A percentile compares a stretch with the other conserved stretches of the same genome.
Evolutionary conservation across 164 flowering plant species (phyloP).

Genomic region (Liriodendron chinense): DNA sequence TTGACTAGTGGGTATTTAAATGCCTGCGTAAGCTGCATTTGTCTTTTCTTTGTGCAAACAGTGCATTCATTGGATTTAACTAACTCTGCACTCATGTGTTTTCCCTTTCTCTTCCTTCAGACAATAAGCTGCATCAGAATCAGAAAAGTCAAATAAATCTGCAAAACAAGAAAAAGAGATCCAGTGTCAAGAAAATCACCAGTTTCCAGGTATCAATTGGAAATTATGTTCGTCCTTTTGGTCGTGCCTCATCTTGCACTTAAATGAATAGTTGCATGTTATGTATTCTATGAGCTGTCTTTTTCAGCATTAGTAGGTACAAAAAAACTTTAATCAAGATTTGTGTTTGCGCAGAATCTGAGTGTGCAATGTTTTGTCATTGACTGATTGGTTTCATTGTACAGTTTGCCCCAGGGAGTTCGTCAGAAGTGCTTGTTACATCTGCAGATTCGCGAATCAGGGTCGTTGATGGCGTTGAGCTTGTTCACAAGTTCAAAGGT

Average conservation of each 20-base stretch:
- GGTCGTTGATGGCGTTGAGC: conserved; percentile 77
- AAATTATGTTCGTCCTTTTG: background rate
- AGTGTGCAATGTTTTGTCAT: conserved; percentile 1
- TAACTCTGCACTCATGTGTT: background rate
- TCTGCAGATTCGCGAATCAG: conserved; percentile 95
- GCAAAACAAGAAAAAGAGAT: conserved; percentile 81
- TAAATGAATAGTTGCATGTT: background rate
- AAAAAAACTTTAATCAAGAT: background rate
- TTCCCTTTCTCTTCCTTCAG: conserved; percentile 31
- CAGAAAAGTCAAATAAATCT: conserved; percentile 69
- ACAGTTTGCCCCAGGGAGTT: conserved; percentile 93
- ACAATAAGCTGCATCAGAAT: conserved; percentile 71
- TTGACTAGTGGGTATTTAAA: background rate
- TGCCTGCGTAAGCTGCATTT: background rate
- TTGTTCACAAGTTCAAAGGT: conserved; percentile 96
- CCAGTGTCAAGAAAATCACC: conserved; percentile 91
- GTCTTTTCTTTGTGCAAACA: background rate
- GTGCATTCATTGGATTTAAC: background rate
- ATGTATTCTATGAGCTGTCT: too few relatives aligned
- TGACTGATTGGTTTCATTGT: background rate
- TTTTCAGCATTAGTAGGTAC: background rate
- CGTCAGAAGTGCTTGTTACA: conserved; percentile 87
- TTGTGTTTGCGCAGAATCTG: conserved; percentile 1
- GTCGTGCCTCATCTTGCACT: background rate
- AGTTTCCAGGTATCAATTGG: conserved; percentile 80